A percentile compares a stretch with the other conserved stretches of the same genome.
Evolutionary conservation across 495 filamentous ascomycete species (phyloP).

Genomic region (Ramalina peruviana): DNA sequence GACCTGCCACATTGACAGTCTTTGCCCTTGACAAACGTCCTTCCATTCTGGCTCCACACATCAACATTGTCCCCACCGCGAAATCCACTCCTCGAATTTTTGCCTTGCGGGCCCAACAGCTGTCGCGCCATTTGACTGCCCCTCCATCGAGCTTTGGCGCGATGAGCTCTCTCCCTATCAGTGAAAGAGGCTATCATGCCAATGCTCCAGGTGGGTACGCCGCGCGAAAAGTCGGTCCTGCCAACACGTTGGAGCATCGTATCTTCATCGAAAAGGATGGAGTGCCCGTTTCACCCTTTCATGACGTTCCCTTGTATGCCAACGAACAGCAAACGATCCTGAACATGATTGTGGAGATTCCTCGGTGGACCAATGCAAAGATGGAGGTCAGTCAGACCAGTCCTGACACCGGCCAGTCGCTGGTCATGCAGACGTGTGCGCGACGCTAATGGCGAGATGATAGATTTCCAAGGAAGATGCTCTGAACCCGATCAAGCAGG

Average conservation of each 20-base stretch:
- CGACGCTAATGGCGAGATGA: neutral
- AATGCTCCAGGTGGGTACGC: constrained; percentile 40
- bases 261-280: constrained; percentile 98
- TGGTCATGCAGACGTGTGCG: neutral
- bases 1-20: too few relatives aligned
- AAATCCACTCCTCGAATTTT: constrained; percentile 23
- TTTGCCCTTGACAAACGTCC: neutral
- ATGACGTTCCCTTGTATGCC: constrained; percentile 96
- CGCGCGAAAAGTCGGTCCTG: constrained; percentile 71
- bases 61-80: constrained; percentile 10
- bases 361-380: constrained; percentile 99
- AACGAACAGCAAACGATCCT: constrained; percentile 84
- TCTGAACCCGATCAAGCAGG: constrained; percentile 89
- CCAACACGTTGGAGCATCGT: constrained; percentile 92
- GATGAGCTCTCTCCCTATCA: constrained; percentile 27
- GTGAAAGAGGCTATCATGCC: constrained; percentile 34
- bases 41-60: constrained; percentile 17
- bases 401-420: neutral
- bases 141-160: constrained; percentile 15
- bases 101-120: constrained; percentile 34
- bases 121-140: constrained; percentile 39
- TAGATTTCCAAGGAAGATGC: constrained; percentile 95
- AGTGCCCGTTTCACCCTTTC: constrained; percentile 83
- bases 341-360: constrained; percentile 99
- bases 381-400: constrained; percentile 55